Evolutionary conservation across 768 basidiomycete species (phyloP).

Genomic region (Collybia sordida): DNA sequence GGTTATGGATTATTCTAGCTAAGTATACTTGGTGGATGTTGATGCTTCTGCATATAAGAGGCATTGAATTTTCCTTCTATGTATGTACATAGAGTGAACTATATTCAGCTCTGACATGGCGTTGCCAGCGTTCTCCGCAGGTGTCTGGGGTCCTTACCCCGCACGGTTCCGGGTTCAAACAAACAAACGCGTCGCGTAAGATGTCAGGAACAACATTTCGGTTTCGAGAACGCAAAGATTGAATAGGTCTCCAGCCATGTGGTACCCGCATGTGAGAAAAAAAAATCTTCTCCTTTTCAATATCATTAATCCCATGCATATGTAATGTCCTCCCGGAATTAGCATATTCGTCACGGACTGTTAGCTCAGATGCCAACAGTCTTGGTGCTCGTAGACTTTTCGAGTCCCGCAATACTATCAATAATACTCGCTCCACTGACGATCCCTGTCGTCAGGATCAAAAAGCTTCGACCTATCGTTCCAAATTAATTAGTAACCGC

Average conservation of each 20-base stretch:
- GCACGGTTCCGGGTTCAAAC: constrained; percentile 21
- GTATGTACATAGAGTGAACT: not conserved
- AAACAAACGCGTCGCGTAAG: constrained; percentile 53
- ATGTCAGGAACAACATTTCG: constrained; percentile 5
- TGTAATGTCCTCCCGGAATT: constrained; percentile 1
- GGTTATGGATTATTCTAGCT: no score
- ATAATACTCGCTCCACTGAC: constrained; percentile 76
- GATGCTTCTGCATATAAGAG: not conserved
- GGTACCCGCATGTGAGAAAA: constrained; percentile 22
- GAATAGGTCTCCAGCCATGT: constrained; percentile 23
- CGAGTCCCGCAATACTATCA: constrained; percentile 58
- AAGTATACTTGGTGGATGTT: no score
- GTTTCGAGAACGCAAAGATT: constrained; percentile 1
- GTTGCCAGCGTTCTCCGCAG: constrained; percentile 13
- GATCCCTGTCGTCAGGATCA: constrained; percentile 92
- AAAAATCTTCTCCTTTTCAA: constrained; percentile 7
- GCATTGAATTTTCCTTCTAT: constrained; percentile 14
- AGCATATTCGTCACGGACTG: not conserved
- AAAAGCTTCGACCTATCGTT: constrained; percentile 71
- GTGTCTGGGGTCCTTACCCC: constrained; percentile 23
- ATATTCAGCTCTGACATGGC: not conserved
- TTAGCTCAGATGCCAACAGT: constrained; percentile 39
- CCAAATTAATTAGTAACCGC: constrained; percentile 10
- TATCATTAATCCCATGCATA: constrained; percentile 8
- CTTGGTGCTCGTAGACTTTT: constrained; percentile 32